These are phyloP conservation scores for Castanea sativa DNA, from an alignment of 306 rosid genomes.

Conservation along the genomic window DNA sequence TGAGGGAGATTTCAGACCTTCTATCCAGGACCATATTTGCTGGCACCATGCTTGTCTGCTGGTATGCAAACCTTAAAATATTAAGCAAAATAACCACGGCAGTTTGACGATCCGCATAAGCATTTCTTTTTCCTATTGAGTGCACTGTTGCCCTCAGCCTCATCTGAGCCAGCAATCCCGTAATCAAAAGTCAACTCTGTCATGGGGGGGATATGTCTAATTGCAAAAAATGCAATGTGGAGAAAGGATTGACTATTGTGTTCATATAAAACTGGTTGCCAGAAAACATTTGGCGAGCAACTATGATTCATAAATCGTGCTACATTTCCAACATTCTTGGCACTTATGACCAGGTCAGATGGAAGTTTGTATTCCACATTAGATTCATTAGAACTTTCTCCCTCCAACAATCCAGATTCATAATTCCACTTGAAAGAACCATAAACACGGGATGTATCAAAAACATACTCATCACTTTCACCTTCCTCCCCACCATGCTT, in stretches of 20 bases:
- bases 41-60: slow-evolving; percentile 14
- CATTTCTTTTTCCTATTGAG: slow-evolving; percentile 45
- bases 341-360: slow-evolving; percentile 53
- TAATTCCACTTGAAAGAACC: slow-evolving; percentile 51
- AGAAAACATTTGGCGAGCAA: slow-evolving; percentile 67
- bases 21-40: slow-evolving; percentile 20
- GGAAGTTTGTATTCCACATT: slow-evolving; percentile 43
- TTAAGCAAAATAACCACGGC: slow-evolving; percentile 59
- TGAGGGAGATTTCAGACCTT: slow-evolving; percentile 30
- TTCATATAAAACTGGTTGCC: slow-evolving; percentile 62
- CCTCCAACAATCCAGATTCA: slow-evolving; percentile 52
- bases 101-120: slow-evolving; percentile 53
- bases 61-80: slow-evolving; percentile 24
- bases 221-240: slow-evolving; percentile 59
- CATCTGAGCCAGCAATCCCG: slow-evolving; percentile 34
- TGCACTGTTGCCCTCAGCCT: slow-evolving; percentile 16
- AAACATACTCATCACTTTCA: slow-evolving; percentile 49
- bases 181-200: slow-evolving; percentile 69
- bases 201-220: slow-evolving; percentile 64
- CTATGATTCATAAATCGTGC: slow-evolving; percentile 71
- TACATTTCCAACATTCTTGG: slow-evolving; percentile 57
- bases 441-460: slow-evolving; percentile 49
- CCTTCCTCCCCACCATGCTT: slow-evolving; percentile 22
- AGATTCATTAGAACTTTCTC: slow-evolving; percentile 28
- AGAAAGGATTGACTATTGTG: slow-evolving; percentile 45